Evolutionary conservation across 192 early-diverging fungal species (phyloP), one percentile per base, ranked within the genome.

Genomic region (Jimgerdemannia lactiflua): DNA sequence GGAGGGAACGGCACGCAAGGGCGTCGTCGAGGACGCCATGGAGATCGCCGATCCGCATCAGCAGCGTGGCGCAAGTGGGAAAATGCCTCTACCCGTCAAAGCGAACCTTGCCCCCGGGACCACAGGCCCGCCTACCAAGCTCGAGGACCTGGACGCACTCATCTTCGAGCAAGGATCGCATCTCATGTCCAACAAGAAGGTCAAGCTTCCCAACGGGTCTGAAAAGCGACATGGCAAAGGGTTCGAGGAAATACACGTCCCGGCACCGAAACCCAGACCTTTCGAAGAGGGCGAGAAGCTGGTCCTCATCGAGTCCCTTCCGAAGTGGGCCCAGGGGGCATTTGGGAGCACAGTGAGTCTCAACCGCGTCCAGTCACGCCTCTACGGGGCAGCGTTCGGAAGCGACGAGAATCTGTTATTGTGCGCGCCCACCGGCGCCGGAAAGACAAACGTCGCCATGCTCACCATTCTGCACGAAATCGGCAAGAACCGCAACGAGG

Each of bases 391-490:
- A n/a, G 98, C 96, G 0, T 99, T 95, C 80, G 81, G 82, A 9
- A 82, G 87, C n/a, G 95, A 98, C 79, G 96, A 95, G 64, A 97
- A 97, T 79, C 88, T 98, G 87, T 86, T 99, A 4, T 84, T 99
- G n/a, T 98, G 98, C 82, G 98, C 98, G 7, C 98, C 98, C 0
- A 99, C 98, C 4, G 97, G 97, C 78, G 96, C 98, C 3, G 98
- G 98, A 74, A 99, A 99, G 88, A 99, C 98, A 41, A 98, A 99
- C 81, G 94, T 95, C 70, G 98, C 97, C 17, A 96, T 98, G 92
- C 86, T 99, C 14, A 95, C 97, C 14, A 96, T 99, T 71, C 88
- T 99, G 29, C 92, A 92, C 69, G 93, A 95, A 77, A 88, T 99
- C 64, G 90, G 89, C 49, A 91, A 96, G 82, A 86, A 95, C 83